Conservation (phyloP, 2,329 filamentous ascomycete genomes). For the Thielaviopsis euricoi region DNA sequence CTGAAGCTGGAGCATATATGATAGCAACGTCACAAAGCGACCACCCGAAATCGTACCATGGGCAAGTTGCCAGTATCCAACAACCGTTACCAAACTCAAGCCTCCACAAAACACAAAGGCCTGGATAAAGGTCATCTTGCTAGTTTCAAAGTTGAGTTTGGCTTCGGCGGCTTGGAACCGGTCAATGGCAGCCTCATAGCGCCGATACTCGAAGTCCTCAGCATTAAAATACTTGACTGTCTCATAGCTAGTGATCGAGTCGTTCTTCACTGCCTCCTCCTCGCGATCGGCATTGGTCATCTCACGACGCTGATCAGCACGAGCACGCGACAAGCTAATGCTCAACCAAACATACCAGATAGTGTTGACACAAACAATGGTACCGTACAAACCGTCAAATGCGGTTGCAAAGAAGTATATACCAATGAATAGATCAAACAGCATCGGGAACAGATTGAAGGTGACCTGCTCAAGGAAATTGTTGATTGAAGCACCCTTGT, state of each 20-base stretch:
- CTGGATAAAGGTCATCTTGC: slow-evolving; percentile 67
- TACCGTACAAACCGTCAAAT: slow-evolving; percentile 46
- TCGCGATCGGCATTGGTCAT: slow-evolving; percentile 93
- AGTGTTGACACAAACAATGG: slow-evolving; percentile 77
- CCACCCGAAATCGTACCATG: slow-evolving; percentile 48
- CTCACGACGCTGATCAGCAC: slow-evolving; percentile 74
- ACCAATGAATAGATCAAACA: slow-evolving; percentile 74
- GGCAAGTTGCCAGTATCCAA: slow-evolving; percentile 63
- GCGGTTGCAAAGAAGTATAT: slow-evolving; percentile 62
- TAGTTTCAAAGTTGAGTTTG: slow-evolving; percentile 59
- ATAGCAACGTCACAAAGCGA: slow-evolving; percentile 56
- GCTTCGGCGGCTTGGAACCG: slow-evolving; percentile 61
- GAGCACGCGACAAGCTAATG: slow-evolving; percentile 85
- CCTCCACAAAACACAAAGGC: slow-evolving; percentile 67
- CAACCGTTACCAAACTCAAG: slow-evolving; percentile 52
- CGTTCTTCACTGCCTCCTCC: slow-evolving; percentile 95
- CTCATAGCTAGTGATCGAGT: slow-evolving; percentile 97
- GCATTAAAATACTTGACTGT: slow-evolving; percentile 86
- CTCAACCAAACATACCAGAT: slow-evolving; percentile 96
- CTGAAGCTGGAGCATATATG: slow-evolving; percentile 66
- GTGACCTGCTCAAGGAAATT: slow-evolving; percentile 92
- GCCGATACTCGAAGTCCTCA: slow-evolving; percentile 59
- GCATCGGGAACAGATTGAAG: slow-evolving; percentile 89
- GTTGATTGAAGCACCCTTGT: slow-evolving; percentile 92
- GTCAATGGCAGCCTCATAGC: slow-evolving; percentile 54